These are phyloP conservation scores for Leucosporidium yakuticum DNA, from an alignment of 768 basidiomycete species.

Conservation along the genomic window DNA sequence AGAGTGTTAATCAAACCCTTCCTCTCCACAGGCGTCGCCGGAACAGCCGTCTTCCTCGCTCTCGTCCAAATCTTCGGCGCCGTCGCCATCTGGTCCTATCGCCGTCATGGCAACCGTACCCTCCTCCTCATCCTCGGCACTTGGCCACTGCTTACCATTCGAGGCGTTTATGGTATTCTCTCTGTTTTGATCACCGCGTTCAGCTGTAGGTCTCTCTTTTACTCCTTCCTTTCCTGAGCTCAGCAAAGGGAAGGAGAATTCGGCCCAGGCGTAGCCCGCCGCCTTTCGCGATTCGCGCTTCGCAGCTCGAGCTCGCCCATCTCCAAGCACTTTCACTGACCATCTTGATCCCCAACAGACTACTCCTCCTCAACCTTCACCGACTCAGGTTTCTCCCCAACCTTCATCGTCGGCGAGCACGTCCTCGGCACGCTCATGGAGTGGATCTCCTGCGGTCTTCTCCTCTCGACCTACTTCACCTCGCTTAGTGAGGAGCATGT, in stretches of 20 bases:
- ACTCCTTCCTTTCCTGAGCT: background rate
- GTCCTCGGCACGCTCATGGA: conserved; percentile 30
- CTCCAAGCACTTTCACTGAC: background rate
- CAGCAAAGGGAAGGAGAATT: too few species aligned
- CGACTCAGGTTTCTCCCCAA: conserved; percentile 9
- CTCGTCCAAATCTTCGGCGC: conserved; percentile 18
- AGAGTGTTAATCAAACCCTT: too few species aligned
- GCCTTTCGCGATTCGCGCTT: too few species aligned
- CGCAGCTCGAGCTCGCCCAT: too few species aligned
- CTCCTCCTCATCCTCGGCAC: conserved; percentile 23
- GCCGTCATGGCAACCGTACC: conserved; percentile 12
- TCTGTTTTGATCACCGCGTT: background rate
- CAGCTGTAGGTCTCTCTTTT: conserved; percentile 12
- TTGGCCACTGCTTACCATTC: conserved; percentile 34
- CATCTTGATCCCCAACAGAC: conserved; percentile 2
- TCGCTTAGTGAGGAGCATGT: too few species aligned
- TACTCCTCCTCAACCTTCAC: background rate
- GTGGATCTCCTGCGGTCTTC: conserved; percentile 32
- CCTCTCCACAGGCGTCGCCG: background rate
- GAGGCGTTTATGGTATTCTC: conserved; percentile 23
- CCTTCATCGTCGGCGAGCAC: conserved; percentile 29
- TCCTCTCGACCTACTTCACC: conserved; percentile 26
- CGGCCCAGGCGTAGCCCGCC: too few species aligned
- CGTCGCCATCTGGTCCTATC: conserved; percentile 14
- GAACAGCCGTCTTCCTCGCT: conserved; percentile 15